phyloP scores from a whole-genome alignment of 2,329 filamentous ascomycete genomes.

The Tolypocladium guangdongense region DNA sequence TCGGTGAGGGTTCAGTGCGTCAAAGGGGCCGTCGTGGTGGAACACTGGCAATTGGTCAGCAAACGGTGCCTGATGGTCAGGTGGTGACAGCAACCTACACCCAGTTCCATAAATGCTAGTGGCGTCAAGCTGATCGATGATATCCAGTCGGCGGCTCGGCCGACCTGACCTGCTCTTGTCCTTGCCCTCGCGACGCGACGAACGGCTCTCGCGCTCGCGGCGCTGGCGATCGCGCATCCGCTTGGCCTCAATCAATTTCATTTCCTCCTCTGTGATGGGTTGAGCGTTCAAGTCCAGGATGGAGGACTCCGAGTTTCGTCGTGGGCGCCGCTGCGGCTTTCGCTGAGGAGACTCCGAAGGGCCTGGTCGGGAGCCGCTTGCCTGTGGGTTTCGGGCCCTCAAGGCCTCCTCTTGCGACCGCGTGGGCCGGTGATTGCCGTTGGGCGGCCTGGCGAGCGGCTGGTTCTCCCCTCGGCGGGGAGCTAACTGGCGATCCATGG shows the following conservation, averaged over 20 bases:
- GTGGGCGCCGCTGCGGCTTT: conserved; percentile 38
- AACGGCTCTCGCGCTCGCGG: conserved; percentile 12
- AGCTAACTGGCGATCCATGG: conserved; percentile 14
- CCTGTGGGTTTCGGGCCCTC: conserved; percentile 31
- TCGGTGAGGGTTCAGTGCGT: conserved; percentile 88
- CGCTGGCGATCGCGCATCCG: conserved; percentile 12
- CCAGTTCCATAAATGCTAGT: conserved; percentile 92
- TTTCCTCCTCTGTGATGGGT: conserved; percentile 45
- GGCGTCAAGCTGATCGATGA: conserved; percentile 94
- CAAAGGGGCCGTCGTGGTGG: conserved; percentile 95
- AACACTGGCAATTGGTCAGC: conserved; percentile 56
- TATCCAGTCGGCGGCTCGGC: conserved; percentile 53
- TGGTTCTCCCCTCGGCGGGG: conserved; percentile 30
- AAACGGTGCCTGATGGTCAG: neutral
- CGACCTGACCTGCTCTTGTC: conserved; percentile 39
- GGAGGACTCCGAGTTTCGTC: conserved; percentile 74
- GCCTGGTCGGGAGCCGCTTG: conserved; percentile 18
- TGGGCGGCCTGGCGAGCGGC: conserved; percentile 28
- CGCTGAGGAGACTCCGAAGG: conserved; percentile 28
- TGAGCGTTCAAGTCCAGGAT: conserved; percentile 47
- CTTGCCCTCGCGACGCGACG: conserved; percentile 17
- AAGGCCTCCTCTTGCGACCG: conserved; percentile 57
- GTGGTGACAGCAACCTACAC: conserved; percentile 43
- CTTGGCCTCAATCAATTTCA: conserved; percentile 25
- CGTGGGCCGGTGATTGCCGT: conserved; percentile 44